Percentiles rank a stretch among this genome's conserved stretches.
Evolutionary conservation across 2,329 filamentous ascomycete genomes (phyloP).

Genomic region (Plectosphaerella sp.): DNA sequence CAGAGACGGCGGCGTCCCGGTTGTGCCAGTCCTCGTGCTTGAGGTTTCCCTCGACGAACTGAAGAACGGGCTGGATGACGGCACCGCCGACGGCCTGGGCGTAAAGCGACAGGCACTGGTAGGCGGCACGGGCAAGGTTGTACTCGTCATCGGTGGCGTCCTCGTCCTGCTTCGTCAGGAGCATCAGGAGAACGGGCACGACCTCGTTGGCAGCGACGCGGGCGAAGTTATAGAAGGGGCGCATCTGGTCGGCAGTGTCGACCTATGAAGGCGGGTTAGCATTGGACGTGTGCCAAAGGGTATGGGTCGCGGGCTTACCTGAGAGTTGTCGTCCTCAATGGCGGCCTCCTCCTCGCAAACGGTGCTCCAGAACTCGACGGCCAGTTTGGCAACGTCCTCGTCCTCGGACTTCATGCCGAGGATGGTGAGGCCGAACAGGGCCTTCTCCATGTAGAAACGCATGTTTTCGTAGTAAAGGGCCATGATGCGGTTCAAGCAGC

Average conservation of each 20-base stretch:
- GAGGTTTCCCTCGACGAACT: slow-evolving; percentile 89
- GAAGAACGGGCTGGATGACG: slow-evolving; percentile 80
- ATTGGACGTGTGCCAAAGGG: slow-evolving; percentile 6
- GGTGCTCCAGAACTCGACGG: slow-evolving; percentile 99
- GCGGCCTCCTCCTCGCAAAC: slow-evolving; percentile 98
- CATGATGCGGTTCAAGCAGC: slow-evolving; percentile 98
- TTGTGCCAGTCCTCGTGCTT: slow-evolving; percentile 90
- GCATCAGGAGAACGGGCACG: slow-evolving; percentile 80
- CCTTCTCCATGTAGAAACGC: slow-evolving; percentile 99
- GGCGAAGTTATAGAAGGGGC: slow-evolving; percentile 94
- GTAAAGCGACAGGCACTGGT: slow-evolving; percentile 95
- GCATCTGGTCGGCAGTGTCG: slow-evolving; percentile 77
- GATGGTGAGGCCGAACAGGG: slow-evolving; percentile 93
- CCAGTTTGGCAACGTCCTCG: slow-evolving; percentile 96
- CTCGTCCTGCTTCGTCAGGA: slow-evolving; percentile 96
- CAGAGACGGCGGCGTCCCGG: slow-evolving; percentile 92
- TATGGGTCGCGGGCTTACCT: slow-evolving; percentile 41
- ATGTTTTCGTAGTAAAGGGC: slow-evolving; percentile 98
- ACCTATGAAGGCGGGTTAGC: slow-evolving; percentile 28
- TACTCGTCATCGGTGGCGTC: slow-evolving; percentile 97
- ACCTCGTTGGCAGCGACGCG: slow-evolving; percentile 91
- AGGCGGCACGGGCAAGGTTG: slow-evolving; percentile 90
- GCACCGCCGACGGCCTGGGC: slow-evolving; percentile 83
- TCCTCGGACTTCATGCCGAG: slow-evolving; percentile 98
- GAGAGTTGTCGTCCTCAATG: slow-evolving; percentile 94